These are phyloP conservation scores for Adansonia grandidieri DNA, from an alignment of 441 rosid species.

Conservation along the genomic window DNA sequence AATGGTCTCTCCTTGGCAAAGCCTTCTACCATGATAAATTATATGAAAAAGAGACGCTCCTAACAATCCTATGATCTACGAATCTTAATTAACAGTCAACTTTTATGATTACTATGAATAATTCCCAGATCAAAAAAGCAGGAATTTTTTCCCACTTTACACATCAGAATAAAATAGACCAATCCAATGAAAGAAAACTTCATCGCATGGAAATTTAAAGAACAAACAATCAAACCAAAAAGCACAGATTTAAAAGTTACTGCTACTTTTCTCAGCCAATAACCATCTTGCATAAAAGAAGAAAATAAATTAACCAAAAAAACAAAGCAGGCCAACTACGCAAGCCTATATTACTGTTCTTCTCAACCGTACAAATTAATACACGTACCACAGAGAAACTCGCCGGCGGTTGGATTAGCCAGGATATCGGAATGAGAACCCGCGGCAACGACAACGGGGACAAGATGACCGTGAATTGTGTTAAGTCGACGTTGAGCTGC, in stretches of 20 bases:
- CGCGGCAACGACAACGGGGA: conserved; percentile 2
- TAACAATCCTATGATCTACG: not conserved
- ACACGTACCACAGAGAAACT: conserved; percentile 67
- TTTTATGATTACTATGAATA: not conserved
- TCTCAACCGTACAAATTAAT: not conserved
- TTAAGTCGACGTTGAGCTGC: conserved; percentile 77
- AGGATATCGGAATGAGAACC: conserved; percentile 56
- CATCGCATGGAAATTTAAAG: not conserved
- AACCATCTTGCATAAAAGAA: not conserved
- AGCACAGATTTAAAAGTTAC: not conserved
- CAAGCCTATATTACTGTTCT: not conserved
- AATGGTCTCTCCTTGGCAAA: not conserved
- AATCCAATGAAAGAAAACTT: not conserved
- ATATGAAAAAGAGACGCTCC: not conserved
- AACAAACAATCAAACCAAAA: not conserved
- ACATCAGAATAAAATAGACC: not conserved
- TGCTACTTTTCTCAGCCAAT: not conserved
- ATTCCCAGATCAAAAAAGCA: not conserved
- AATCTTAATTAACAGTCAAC: conserved; percentile 6
- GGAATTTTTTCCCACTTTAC: not conserved
- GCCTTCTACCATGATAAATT: not conserved
- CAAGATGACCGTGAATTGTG: conserved; percentile 71
- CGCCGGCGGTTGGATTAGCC: conserved; percentile 71
- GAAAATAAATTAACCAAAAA: not conserved
- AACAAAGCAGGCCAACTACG: not conserved